Conservation (phyloP, 805 yeast genomes). For the Cyberlindnera misumaiensis region DNA sequence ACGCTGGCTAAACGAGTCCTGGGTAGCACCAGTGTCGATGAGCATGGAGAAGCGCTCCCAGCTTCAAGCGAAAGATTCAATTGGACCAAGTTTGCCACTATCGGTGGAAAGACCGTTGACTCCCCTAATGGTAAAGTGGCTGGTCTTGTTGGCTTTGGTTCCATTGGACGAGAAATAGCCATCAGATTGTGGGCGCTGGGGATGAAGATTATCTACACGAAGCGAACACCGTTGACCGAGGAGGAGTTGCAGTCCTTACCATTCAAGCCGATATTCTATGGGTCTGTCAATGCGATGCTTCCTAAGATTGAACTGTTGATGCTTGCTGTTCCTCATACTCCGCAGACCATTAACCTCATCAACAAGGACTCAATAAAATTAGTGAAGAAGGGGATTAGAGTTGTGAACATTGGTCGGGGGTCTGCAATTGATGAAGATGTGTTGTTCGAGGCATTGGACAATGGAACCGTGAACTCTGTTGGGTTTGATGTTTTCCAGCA, state of each 20-base stretch:
- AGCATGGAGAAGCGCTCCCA: slow-evolving; percentile 23
- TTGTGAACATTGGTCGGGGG: slow-evolving; percentile 75
- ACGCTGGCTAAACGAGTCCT: slow-evolving; percentile 34
- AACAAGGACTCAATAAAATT: slow-evolving; percentile 38
- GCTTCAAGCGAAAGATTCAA: slow-evolving; percentile 28
- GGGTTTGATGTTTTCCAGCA: slow-evolving; percentile 66
- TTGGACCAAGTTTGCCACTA: slow-evolving; percentile 35
- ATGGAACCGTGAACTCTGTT: slow-evolving; percentile 56
- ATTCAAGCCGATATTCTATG: slow-evolving; percentile 38
- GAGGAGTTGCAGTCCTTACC: slow-evolving; percentile 33
- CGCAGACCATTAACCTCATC: slow-evolving; percentile 48
- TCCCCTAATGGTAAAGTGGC: slow-evolving; percentile 52
- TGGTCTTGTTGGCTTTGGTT: slow-evolving; percentile 66
- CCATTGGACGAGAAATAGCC: slow-evolving; percentile 62
- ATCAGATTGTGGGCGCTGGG: slow-evolving; percentile 48
- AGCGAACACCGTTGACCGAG: slow-evolving; percentile 37
- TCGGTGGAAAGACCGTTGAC: slow-evolving; percentile 39
- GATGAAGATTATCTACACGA: slow-evolving; percentile 56
- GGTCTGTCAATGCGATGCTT: slow-evolving; percentile 38
- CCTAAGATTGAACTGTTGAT: slow-evolving; percentile 46
- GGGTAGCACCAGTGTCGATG: slow-evolving; percentile 26
- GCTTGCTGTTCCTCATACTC: slow-evolving; percentile 57
- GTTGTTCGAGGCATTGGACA: slow-evolving; percentile 47
- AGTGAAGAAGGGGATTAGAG: slow-evolving; percentile 47
- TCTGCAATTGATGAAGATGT: slow-evolving; percentile 57